Conservation (phyloP, 2,329 filamentous ascomycete species). For the Fusarium fracticaudum region DNA sequence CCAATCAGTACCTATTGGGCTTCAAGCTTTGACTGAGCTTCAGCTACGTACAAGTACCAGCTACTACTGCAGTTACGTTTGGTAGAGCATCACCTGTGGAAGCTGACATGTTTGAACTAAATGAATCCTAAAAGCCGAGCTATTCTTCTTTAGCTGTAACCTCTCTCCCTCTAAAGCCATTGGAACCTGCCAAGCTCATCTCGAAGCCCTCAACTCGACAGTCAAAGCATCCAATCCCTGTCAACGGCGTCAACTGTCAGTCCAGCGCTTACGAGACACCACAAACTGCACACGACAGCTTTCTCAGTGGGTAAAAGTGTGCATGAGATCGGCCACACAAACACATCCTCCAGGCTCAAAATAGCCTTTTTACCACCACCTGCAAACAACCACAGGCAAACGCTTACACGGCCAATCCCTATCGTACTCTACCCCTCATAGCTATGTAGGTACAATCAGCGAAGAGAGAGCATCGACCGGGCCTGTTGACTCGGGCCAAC, state of each 20-base stretch:
- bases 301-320: slow-evolving; percentile 8
- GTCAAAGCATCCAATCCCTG: not conserved
- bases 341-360: not conserved
- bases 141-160: not conserved
- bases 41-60: not conserved
- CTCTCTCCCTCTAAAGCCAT: not conserved
- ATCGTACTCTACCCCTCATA: slow-evolving; percentile 23
- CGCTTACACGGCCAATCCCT: slow-evolving; percentile 28
- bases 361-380: not conserved
- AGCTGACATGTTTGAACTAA: not conserved
- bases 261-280: slow-evolving; percentile 1
- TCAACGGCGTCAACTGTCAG: slow-evolving; percentile 1
- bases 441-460: not conserved
- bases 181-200: slow-evolving; percentile 11
- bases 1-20: slow-evolving; percentile 15
- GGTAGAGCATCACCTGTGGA: not conserved
- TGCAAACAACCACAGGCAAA: slow-evolving; percentile 3
- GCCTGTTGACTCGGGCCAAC: slow-evolving; percentile 17
- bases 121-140: not conserved
- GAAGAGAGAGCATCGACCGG: not conserved
- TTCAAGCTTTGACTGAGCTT: slow-evolving; percentile 25
- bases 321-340: slow-evolving; percentile 22
- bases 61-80: not conserved
- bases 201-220: slow-evolving; percentile 6
- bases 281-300: slow-evolving; percentile 10